These are phyloP conservation scores for Daedalea quercina DNA, from an alignment of 768 basidiomycete species.

Conservation along the genomic window DNA sequence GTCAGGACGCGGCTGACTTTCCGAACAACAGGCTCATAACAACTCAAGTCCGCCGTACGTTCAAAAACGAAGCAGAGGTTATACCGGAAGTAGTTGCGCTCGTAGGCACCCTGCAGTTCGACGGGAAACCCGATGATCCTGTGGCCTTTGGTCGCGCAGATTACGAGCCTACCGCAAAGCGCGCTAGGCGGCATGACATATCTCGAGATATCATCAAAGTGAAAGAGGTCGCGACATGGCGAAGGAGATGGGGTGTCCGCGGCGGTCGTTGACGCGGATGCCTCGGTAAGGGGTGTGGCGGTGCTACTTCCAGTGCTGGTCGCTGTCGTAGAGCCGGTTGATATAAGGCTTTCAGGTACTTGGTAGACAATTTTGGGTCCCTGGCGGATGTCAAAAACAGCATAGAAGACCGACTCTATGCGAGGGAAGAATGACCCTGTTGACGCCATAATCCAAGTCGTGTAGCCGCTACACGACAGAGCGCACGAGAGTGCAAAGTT, in stretches of 20 bases:
- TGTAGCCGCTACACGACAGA: no score
- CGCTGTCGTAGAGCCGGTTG: slow-evolving; percentile 21
- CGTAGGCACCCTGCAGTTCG: slow-evolving; percentile 64
- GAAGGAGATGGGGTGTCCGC: slow-evolving; percentile 34
- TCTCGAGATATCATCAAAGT: slow-evolving; percentile 87
- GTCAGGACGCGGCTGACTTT: slow-evolving; percentile 90
- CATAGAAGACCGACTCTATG: slow-evolving; percentile 89
- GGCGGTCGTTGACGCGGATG: slow-evolving; percentile 20
- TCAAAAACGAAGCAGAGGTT: slow-evolving; percentile 98
- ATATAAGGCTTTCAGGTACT: slow-evolving; percentile 88
- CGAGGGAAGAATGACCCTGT: slow-evolving; percentile 70
- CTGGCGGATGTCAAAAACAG: slow-evolving; percentile 78
- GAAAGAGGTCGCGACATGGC: slow-evolving; percentile 57
- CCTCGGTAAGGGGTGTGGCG: slow-evolving; percentile 27
- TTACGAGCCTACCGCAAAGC: slow-evolving; percentile 84
- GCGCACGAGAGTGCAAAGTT: no score
- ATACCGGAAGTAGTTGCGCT: slow-evolving; percentile 85
- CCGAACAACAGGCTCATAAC: slow-evolving; percentile 92
- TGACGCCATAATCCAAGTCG: slow-evolving; percentile 19
- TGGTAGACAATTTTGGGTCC: slow-evolving; percentile 91
- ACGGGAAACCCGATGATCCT: slow-evolving; percentile 92
- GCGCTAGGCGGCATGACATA: slow-evolving; percentile 88
- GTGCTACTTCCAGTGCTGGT: slow-evolving; percentile 10
- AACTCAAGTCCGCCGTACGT: slow-evolving; percentile 82
- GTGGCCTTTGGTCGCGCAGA: slow-evolving; percentile 72